Evolutionary conservation across 2,329 filamentous ascomycete species (phyloP).

Genomic region (Lachnum nothofagi): DNA sequence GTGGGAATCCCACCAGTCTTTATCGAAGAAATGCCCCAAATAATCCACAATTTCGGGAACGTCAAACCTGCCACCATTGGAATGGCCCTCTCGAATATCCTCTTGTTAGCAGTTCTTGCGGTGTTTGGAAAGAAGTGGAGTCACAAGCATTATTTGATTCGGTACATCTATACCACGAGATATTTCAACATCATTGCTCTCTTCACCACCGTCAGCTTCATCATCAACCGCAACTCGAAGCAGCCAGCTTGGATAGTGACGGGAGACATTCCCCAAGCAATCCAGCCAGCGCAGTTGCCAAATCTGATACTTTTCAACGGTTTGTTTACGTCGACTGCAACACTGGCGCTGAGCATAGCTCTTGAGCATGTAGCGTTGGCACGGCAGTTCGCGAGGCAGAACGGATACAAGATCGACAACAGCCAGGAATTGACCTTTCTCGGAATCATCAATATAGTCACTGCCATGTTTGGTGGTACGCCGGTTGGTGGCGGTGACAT

Average conservation of each 20-base stretch:
- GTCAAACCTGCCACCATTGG: conserved; percentile 47
- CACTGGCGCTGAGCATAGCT: conserved; percentile 43
- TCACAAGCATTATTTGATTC: conserved; percentile 50
- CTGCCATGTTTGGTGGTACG: conserved; percentile 60
- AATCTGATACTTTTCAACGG: conserved; percentile 44
- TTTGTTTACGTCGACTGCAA: conserved; percentile 49
- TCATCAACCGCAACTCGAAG: conserved; percentile 52
- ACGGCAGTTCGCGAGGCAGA: conserved; percentile 55
- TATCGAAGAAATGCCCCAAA: conserved; percentile 53
- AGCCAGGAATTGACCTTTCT: conserved; percentile 62
- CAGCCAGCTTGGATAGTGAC: conserved; percentile 38
- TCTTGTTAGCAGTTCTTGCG: conserved; percentile 52
- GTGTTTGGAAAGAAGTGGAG: conserved; percentile 48
- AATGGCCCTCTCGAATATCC: conserved; percentile 53
- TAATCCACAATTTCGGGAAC: conserved; percentile 53
- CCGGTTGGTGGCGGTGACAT: conserved; percentile 56
- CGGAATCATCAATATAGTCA: conserved; percentile 57
- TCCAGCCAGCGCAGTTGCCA: conserved; percentile 46
- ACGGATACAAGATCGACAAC: conserved; percentile 57
- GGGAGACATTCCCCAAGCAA: conserved; percentile 51
- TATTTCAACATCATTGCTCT: conserved; percentile 86
- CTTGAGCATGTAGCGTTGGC: conserved; percentile 62
- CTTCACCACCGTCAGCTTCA: conserved; percentile 76
- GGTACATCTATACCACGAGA: conserved; percentile 73
- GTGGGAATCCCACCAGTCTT: conserved; percentile 47